A percentile compares a stretch with the other conserved stretches of the same genome.
These are phyloP conservation scores for Gnaphalium uliginosum DNA, from an alignment of 129 eudicot species.

Conservation along the genomic window DNA sequence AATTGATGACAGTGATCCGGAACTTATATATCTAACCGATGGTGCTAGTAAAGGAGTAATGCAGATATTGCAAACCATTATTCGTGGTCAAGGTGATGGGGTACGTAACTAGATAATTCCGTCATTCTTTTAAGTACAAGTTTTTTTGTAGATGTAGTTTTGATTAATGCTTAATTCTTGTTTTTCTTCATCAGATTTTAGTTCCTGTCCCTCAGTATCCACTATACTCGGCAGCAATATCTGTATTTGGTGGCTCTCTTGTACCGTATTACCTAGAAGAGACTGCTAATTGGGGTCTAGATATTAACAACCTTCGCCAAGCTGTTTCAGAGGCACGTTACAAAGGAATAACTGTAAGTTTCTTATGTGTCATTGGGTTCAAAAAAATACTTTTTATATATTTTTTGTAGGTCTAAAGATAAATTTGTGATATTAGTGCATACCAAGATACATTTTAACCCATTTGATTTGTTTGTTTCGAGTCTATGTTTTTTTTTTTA, in stretches of 20 bases:
- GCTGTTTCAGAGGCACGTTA: slow-evolving; percentile 72
- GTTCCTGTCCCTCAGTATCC: slow-evolving; percentile 99
- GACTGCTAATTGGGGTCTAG: slow-evolving; percentile 97
- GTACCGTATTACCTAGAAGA: slow-evolving; percentile 96
- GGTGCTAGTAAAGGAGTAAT: slow-evolving; percentile 99
- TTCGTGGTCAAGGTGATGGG: slow-evolving; percentile 80
- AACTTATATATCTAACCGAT: slow-evolving; percentile 88
- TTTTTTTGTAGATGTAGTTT: neutral
- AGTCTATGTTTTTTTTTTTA: no score
- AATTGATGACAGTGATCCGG: slow-evolving; percentile 76
- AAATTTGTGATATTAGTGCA: neutral
- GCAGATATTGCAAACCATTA: slow-evolving; percentile 79
- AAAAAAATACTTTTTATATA: neutral
- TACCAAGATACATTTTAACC: neutral
- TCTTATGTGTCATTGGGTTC: neutral
- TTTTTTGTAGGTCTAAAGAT: neutral
- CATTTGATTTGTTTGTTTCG: no score
- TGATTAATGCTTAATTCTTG: neutral
- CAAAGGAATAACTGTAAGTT: slow-evolving; percentile 79
- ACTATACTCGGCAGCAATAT: slow-evolving; percentile 89
- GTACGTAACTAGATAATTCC: slow-evolving; percentile 34
- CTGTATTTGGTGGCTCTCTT: slow-evolving; percentile 84
- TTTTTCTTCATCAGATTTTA: slow-evolving; percentile 49
- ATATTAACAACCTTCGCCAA: slow-evolving; percentile 71
- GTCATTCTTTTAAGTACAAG: no score